These are phyloP conservation scores for Coniella lustricola DNA, from an alignment of 2,329 filamentous ascomycete species.

Conservation along the genomic window DNA sequence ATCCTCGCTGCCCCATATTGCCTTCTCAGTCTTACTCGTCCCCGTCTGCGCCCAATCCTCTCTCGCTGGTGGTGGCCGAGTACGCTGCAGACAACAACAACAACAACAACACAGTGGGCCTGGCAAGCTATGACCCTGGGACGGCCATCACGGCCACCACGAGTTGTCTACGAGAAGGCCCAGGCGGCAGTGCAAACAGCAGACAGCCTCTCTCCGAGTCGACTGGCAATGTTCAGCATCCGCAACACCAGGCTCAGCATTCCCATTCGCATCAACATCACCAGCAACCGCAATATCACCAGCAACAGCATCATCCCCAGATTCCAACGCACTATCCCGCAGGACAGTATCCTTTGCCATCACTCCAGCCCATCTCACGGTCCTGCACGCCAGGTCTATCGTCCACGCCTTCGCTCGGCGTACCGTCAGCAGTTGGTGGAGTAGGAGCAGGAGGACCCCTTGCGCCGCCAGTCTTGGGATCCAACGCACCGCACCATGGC, in stretches of 20 bases:
- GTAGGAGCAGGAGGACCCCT: slow-evolving; percentile 24
- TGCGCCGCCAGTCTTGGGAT: background rate
- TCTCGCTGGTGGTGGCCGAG: slow-evolving; percentile 10
- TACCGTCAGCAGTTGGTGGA: slow-evolving; percentile 13
- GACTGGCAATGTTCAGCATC: slow-evolving; percentile 43
- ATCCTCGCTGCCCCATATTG: slow-evolving; percentile 38
- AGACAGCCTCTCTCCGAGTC: slow-evolving; percentile 45
- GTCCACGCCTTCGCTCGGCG: slow-evolving; percentile 31
- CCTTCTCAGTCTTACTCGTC: slow-evolving; percentile 45
- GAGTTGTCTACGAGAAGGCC: background rate
- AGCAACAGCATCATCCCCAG: background rate
- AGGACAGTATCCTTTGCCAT: slow-evolving; percentile 12
- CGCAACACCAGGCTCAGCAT: slow-evolving; percentile 32
- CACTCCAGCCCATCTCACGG: slow-evolving; percentile 7
- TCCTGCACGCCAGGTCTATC: slow-evolving; percentile 19
- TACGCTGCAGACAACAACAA: too few species aligned
- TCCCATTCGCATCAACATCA: slow-evolving; percentile 25
- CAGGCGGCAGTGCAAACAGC: slow-evolving; percentile 5
- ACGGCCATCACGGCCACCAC: background rate
- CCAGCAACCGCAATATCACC: slow-evolving; percentile 34
- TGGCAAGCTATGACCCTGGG: slow-evolving; percentile 2
- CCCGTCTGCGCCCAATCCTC: slow-evolving; percentile 34
- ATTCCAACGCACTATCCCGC: slow-evolving; percentile 22
- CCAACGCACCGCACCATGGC: slow-evolving; percentile 25
- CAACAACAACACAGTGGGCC: background rate